Evolutionary conservation across 2,329 filamentous ascomycete genomes (phyloP), one percentile per base, ranked within the genome.

Genomic region (Xylariaceae sp.): DNA sequence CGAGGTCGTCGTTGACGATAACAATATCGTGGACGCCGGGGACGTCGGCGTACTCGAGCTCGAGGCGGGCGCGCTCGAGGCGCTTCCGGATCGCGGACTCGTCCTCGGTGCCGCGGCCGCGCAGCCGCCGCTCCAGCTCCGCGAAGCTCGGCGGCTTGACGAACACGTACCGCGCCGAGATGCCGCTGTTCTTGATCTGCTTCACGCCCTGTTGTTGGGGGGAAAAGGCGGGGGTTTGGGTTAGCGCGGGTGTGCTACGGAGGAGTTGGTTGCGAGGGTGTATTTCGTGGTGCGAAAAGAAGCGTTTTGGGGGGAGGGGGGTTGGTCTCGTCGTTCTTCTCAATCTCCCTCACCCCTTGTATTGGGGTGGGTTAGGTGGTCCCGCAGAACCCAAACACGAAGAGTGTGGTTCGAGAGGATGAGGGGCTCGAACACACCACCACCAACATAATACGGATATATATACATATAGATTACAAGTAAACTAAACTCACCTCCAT

Each of bases 131-230:
- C 78, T 96, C 92, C 40, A 97, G 80, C 48, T 86, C 81, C 67
- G 89, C 85, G 63, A 89, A 76, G 3, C 84, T 89, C 0, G 93
- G 93, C 12, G 93, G 93, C 37, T 89, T 85, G 59, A 97, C 83
- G 75, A 96, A 96, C 63, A 96, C 76, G 76, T 91, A 96, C 52
- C 90, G 86, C 7, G 91, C 90, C 54, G 87, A 82, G 60, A 93
- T 83, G 65, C 81, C 81, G 48, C 88, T 89, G 60, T 83, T 82
- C 74, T 92, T 91, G 69, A 97, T 90, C 76, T 97, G 93, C 79
- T 96, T 96, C 56, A 97, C 92, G 58, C 93, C 93, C 83, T 62
- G 40, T 26, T 46, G 32, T 40, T 52, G n/a, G 20, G 19, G 14
- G 18, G 50, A 23, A 44, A 18, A 19, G 44, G 41, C 12, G 23